A percentile compares a stretch with the other conserved stretches of the same genome.
Evolutionary conservation across 2,329 filamentous ascomycete genomes (phyloP).

Genomic region (Fusarium sulawesiense): DNA sequence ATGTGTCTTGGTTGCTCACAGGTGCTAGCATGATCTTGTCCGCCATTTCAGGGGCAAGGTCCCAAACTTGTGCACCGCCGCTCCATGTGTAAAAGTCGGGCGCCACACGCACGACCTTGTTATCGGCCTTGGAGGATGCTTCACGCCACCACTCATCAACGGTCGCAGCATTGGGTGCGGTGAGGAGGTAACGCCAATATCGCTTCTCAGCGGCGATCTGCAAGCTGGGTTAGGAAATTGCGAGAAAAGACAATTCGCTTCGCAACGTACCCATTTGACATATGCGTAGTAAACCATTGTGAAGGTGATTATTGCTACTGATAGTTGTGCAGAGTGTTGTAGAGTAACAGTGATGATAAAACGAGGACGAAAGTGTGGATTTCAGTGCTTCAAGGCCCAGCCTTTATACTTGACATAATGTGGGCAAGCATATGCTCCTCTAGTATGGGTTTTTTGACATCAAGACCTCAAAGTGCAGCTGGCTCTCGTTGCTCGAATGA

Average conservation of each 20-base stretch:
- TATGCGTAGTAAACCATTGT: slow-evolving; percentile 20
- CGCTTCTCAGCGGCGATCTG: too few species aligned
- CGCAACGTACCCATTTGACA: neutral
- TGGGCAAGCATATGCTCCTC: too few species aligned
- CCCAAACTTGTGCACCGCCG: neutral
- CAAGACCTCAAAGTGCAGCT: too few species aligned
- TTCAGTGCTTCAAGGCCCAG: too few species aligned
- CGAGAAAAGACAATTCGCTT: too few species aligned
- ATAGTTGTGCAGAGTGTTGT: too few species aligned
- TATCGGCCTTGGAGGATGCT: neutral
- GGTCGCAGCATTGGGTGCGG: slow-evolving; percentile 3
- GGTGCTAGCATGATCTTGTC: slow-evolving; percentile 1
- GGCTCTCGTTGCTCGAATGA: too few species aligned
- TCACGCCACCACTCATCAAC: slow-evolving; percentile 19
- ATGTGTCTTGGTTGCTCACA: neutral
- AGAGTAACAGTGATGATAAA: too few species aligned
- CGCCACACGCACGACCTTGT: neutral
- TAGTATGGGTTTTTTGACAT: too few species aligned
- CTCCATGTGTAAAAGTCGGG: neutral
- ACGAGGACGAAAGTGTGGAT: neutral
- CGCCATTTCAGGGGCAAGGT: neutral
- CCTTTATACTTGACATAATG: too few species aligned
- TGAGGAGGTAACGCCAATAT: neutral
- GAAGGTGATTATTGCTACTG: neutral
- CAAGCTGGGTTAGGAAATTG: too few species aligned